A percentile compares a stretch with the other conserved stretches of the same genome.
Conservation (phyloP, 2,329 filamentous ascomycete genomes). For the Aspergillus puulaauensis region DNA sequence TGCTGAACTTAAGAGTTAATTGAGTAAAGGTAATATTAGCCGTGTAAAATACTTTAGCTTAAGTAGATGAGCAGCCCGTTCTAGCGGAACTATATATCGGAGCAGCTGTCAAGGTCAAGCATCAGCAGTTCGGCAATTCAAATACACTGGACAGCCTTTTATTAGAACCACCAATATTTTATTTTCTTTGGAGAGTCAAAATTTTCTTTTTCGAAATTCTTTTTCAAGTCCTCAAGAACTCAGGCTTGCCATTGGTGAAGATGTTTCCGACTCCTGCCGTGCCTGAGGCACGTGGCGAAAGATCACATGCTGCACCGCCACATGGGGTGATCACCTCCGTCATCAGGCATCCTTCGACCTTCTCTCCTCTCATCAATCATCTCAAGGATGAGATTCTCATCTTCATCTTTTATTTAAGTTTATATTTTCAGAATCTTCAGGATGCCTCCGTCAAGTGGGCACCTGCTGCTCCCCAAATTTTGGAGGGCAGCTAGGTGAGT, state of each 20-base stretch:
- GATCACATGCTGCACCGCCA: conserved; percentile 27
- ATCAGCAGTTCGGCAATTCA: not conserved
- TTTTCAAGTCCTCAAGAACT: not conserved
- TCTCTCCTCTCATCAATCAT: conserved; percentile 15
- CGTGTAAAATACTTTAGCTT: too few species aligned
- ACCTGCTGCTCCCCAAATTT: conserved; percentile 50
- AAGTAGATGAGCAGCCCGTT: too few species aligned
- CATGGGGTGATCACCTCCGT: conserved; percentile 15
- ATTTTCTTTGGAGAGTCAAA: not conserved
- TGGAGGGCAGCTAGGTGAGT: conserved; percentile 50
- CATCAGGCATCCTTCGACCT: conserved; percentile 28
- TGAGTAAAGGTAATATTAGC: not conserved
- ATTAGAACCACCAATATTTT: too few species aligned
- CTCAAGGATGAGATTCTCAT: conserved; percentile 19
- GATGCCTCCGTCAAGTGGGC: conserved; percentile 51
- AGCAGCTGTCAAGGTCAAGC: not conserved
- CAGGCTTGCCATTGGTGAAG: not conserved
- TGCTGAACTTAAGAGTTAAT: not conserved
- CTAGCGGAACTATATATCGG: not conserved
- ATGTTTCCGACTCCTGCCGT: not conserved
- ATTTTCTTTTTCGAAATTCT: not conserved
- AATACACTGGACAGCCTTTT: too few species aligned
- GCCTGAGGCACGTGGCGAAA: conserved; percentile 14
- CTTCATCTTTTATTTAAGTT: conserved; percentile 9
- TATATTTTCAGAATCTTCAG: conserved; percentile 17